Conservation (phyloP, 2,329 filamentous ascomycete genomes). For the Endoconidiophora laricicola region DNA sequence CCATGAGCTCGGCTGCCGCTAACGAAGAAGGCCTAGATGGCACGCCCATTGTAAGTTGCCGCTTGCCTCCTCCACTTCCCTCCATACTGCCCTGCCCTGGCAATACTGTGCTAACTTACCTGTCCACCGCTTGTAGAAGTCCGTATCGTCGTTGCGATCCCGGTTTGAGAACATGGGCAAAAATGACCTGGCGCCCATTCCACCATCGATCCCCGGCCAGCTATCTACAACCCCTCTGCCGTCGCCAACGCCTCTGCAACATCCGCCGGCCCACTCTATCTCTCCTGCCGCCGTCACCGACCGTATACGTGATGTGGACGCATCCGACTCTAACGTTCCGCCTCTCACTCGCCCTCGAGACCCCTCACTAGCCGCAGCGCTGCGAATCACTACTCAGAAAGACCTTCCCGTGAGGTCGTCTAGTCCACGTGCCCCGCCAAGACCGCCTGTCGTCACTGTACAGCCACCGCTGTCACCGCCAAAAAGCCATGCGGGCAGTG, state of each 20-base stretch:
- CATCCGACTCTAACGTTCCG: conserved; percentile 20
- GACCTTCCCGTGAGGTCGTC: conserved; percentile 8
- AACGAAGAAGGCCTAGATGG: conserved; percentile 48
- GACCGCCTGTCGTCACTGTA: conserved; percentile 49
- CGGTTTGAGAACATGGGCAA: conserved; percentile 65
- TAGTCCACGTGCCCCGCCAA: conserved; percentile 12
- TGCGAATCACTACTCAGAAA: conserved; percentile 17
- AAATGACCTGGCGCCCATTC: conserved; percentile 21
- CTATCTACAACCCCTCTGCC: conserved; percentile 17
- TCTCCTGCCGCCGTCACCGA: conserved; percentile 25
- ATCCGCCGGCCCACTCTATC: conserved; percentile 19
- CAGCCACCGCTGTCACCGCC: conserved; percentile 56
- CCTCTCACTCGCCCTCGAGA: conserved; percentile 17
- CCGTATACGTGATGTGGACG: conserved; percentile 24
- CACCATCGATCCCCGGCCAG: conserved; percentile 22
- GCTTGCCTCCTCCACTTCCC: not conserved
- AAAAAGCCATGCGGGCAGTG: conserved; percentile 26
- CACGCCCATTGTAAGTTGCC: conserved; percentile 50
- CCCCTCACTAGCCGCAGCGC: conserved; percentile 16
- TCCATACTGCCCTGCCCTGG: not conserved
- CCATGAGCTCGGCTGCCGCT: conserved; percentile 13
- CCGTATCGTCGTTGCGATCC: conserved; percentile 65
- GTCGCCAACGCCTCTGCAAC: conserved; percentile 3
- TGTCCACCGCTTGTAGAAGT: conserved; percentile 35
- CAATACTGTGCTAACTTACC: conserved; percentile 32